Percentiles rank a stretch among this genome's conserved stretches.
These are phyloP conservation scores for Yueomyces sinensis DNA, from an alignment of 805 yeast species.

Conservation along the genomic window DNA sequence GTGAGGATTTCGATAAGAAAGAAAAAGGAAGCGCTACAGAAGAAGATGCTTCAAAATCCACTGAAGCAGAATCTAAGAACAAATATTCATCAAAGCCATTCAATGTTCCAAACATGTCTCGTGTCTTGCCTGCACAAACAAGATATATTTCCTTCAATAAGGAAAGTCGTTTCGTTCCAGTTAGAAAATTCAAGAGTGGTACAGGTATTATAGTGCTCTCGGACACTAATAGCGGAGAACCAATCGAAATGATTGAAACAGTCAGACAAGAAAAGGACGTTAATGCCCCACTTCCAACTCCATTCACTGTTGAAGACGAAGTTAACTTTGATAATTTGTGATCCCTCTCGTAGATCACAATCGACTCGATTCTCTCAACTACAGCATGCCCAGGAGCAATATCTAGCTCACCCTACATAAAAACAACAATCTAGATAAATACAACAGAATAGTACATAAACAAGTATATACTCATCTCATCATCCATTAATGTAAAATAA, in stretches of 20 bases:
- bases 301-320: constrained; percentile 22
- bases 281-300: constrained; percentile 45
- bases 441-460: too few species aligned
- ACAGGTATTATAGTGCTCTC: constrained; percentile 61
- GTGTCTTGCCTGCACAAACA: constrained; percentile 84
- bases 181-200: constrained; percentile 57
- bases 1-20: constrained; percentile 10
- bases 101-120: constrained; percentile 62
- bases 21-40: constrained; percentile 3
- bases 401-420: too few species aligned
- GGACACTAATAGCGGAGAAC: constrained; percentile 50
- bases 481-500: too few species aligned
- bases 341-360: too few species aligned
- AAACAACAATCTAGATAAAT: too few species aligned
- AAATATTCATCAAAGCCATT: constrained; percentile 54
- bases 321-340: constrained; percentile 12
- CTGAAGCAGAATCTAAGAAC: constrained; percentile 22
- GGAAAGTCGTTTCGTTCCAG: constrained; percentile 68
- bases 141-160: constrained; percentile 68
- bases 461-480: too few species aligned
- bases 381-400: too few species aligned
- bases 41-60: constrained; percentile 9
- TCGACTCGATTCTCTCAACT: too few species aligned
- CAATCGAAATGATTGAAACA: constrained; percentile 60
- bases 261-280: constrained; percentile 64